Conservation (phyloP, 129 eudicot genomes). For the Lonicera japonica region DNA sequence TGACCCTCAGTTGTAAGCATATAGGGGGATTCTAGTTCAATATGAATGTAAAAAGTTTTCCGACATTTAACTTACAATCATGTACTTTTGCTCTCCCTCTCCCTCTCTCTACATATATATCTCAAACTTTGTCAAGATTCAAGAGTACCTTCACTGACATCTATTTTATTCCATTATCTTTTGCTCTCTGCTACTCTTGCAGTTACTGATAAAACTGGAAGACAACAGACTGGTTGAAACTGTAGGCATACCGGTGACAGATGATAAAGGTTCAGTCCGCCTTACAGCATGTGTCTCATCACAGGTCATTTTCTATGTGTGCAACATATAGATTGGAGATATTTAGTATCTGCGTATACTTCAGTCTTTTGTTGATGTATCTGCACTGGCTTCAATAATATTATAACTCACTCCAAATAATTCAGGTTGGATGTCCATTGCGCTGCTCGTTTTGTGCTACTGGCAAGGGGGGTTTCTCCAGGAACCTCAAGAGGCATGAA, state of each 20-base stretch:
- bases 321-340: background rate
- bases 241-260: constrained; percentile 95
- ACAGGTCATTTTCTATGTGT: constrained; percentile 49
- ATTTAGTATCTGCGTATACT: background rate
- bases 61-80: too few relatives aligned
- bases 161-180: background rate
- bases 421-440: constrained; percentile 93
- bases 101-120: too few relatives aligned
- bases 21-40: too few relatives aligned
- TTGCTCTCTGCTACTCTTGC: constrained; percentile 11
- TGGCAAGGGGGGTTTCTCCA: constrained; percentile 94
- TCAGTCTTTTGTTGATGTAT: constrained; percentile 2
- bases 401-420: constrained; percentile 1
- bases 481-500: constrained; percentile 88
- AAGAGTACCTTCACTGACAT: background rate
- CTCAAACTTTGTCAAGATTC: background rate
- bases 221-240: constrained; percentile 94
- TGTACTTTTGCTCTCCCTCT: too few relatives aligned
- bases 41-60: too few relatives aligned
- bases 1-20: too few relatives aligned
- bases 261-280: constrained; percentile 77
- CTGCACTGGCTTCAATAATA: background rate
- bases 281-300: constrained; percentile 98
- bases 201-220: constrained; percentile 80
- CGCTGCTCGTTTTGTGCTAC: constrained; percentile 98